phyloP scores from a whole-genome alignment of 805 yeast genomes.

The Candida nanaspora region DNA sequence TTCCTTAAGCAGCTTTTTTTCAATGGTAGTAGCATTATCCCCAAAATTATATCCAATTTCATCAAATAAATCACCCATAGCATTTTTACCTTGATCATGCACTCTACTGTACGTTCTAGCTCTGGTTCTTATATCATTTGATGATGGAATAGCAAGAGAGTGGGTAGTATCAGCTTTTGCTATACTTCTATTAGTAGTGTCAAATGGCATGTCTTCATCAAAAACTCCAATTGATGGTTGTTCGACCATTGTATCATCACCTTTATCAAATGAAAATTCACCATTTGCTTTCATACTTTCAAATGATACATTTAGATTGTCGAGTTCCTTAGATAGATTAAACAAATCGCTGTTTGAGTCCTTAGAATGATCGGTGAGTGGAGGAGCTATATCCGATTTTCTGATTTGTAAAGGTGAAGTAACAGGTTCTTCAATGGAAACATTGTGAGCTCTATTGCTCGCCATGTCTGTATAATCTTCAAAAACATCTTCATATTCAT shows the following conservation, averaged over 20 bases:
- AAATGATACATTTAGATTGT: conserved; percentile 3
- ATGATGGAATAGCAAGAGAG: background rate
- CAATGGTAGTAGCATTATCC: conserved; percentile 55
- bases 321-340: conserved; percentile 5
- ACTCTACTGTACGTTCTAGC: conserved; percentile 25
- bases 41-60: conserved; percentile 70
- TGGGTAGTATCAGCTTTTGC: too few species aligned
- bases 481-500: conserved; percentile 18
- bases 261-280: conserved; percentile 25
- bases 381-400: background rate
- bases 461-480: conserved; percentile 21
- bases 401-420: conserved; percentile 13
- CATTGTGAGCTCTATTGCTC: background rate
- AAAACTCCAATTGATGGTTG: conserved; percentile 3
- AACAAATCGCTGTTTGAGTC: background rate
- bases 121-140: conserved; percentile 7
- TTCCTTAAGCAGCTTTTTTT: conserved; percentile 51
- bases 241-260: conserved; percentile 16
- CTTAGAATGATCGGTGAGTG: background rate
- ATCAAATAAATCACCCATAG: conserved; percentile 60
- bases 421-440: conserved; percentile 7
- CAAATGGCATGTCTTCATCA: background rate
- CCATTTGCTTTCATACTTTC: conserved; percentile 16
- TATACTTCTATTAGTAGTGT: background rate
- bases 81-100: conserved; percentile 17